Evolutionary conservation across 2,329 filamentous ascomycete genomes (phyloP).

Genomic region (Alternaria infectoria): DNA sequence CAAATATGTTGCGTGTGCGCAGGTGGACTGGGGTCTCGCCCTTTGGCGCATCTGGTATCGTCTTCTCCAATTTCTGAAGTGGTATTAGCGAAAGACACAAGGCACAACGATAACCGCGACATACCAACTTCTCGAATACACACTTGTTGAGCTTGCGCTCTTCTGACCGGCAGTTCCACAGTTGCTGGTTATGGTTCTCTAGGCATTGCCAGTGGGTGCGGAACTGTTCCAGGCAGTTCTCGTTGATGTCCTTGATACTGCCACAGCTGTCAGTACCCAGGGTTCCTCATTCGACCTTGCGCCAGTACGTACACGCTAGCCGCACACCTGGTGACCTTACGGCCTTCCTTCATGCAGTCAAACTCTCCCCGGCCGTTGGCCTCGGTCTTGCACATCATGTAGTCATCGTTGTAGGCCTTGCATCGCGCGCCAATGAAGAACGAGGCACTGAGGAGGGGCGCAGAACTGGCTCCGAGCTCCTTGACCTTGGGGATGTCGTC

Average conservation of each 20-base stretch:
- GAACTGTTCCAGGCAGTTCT: constrained; percentile 89
- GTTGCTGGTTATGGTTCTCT: constrained; percentile 96
- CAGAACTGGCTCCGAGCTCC: constrained; percentile 92
- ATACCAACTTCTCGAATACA: constrained; percentile 92
- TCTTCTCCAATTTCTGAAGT: constrained; percentile 58
- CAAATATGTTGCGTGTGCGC: constrained; percentile 54
- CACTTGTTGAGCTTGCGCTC: constrained; percentile 95
- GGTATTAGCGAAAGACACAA: not conserved
- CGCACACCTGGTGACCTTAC: constrained; percentile 95
- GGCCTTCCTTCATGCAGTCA: constrained; percentile 94
- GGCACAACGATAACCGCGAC: constrained; percentile 45
- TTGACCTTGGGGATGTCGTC: constrained; percentile 89
- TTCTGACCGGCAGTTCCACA: constrained; percentile 89
- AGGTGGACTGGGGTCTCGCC: constrained; percentile 57
- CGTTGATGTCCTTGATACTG: constrained; percentile 95
- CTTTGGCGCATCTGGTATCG: constrained; percentile 58
- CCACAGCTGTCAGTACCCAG: constrained; percentile 17
- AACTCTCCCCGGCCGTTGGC: constrained; percentile 88
- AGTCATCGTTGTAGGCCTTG: constrained; percentile 96
- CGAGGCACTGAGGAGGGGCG: constrained; percentile 86
- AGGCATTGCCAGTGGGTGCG: constrained; percentile 93
- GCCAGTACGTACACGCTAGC: constrained; percentile 76
- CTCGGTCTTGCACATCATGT: constrained; percentile 99
- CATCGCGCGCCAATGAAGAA: constrained; percentile 98
- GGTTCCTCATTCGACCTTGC: not conserved